Evolutionary conservation across 2,329 filamentous ascomycete species (phyloP), one percentile per base, ranked within the genome.

Genomic region (Hymenoscyphus infarciens): DNA sequence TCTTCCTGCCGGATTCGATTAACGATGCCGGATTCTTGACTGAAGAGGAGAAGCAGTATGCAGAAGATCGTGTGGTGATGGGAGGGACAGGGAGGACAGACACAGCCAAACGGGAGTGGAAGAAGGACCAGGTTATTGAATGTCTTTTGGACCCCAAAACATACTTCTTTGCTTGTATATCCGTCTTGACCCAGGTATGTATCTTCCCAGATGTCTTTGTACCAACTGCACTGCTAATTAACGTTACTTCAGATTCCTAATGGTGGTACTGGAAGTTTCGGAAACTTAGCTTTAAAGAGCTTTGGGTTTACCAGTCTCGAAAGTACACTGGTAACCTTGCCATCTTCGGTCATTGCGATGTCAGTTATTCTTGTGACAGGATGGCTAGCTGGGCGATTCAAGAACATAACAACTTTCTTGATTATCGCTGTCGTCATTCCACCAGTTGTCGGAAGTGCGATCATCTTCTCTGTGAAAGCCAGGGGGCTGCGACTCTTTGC

Each of bases 231-330:
- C 5, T 29, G 11, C 25, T n/a, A 27, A 35, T 61, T n/a, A 42
- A 25, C 35, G 27, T n/a, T 38, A 8, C 15, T 6, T 8, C 13
- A 63, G 61, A 86, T 87, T 27, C 84, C 85, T 49, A 88, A 87
- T 64, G 84, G 84, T 35, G 85, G 85, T 27, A 84, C 83, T 0
- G 81, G 83, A 67, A 83, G 80, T 67, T 86, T 87, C 57, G 80
- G 81, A 49, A 86, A 84, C 68, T 75, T 75, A 4, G 72, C 75
- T 3, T 70, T 77, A 61, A 73, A 74, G 31, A 70, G 70, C 27
- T 75, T 77, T 70, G 74, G 75, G 1, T 76, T 77, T 59, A 70
- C 70, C 16, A 67, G 67, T 35, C 71, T 74, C 45, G 64, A 72
- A 38, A 72, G 74, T 8, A 71, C 77, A n/a, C 59, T 73, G 8